Percentiles rank a stretch among this genome's conserved stretches.
These are phyloP conservation scores for Helicocarpus griseus DNA, from an alignment of 2,329 filamentous ascomycete species.

Conservation along the genomic window DNA sequence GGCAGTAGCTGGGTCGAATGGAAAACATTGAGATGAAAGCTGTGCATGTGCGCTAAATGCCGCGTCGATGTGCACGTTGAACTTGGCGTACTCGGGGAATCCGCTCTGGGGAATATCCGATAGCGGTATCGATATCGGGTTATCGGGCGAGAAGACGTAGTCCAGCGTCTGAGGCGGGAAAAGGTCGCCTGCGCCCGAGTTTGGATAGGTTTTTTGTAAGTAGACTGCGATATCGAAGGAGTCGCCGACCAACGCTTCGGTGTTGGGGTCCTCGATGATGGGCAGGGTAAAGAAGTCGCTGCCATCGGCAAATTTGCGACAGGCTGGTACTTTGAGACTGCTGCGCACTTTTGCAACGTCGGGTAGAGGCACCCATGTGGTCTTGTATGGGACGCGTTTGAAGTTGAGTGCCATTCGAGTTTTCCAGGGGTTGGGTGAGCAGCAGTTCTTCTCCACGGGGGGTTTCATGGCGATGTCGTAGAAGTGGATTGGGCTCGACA, in stretches of 20 bases:
- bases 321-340: constrained; percentile 37
- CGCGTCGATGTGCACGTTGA: constrained; percentile 48
- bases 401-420: constrained; percentile 42
- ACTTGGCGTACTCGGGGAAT: constrained; percentile 35
- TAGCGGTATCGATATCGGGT: constrained; percentile 28
- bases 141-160: constrained; percentile 26
- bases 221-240: constrained; percentile 57
- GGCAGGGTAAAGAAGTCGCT: constrained; percentile 53
- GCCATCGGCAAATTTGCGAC: constrained; percentile 48
- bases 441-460: constrained; percentile 20
- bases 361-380: constrained; percentile 44
- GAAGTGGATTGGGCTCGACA: constrained; percentile 26
- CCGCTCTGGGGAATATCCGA: constrained; percentile 21
- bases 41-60: constrained; percentile 40
- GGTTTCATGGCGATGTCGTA: constrained; percentile 40
- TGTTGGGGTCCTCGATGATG: constrained; percentile 41
- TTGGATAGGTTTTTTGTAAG: constrained; percentile 44
- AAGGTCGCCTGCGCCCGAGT: constrained; percentile 36
- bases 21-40: constrained; percentile 36
- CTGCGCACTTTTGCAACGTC: constrained; percentile 43
- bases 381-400: constrained; percentile 40
- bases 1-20: constrained; percentile 42
- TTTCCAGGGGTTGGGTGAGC: constrained; percentile 45
- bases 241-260: constrained; percentile 43
- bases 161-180: constrained; percentile 39